phyloP scores from a whole-genome alignment of 805 yeast genomes.

The Starmerella scarabaei region DNA sequence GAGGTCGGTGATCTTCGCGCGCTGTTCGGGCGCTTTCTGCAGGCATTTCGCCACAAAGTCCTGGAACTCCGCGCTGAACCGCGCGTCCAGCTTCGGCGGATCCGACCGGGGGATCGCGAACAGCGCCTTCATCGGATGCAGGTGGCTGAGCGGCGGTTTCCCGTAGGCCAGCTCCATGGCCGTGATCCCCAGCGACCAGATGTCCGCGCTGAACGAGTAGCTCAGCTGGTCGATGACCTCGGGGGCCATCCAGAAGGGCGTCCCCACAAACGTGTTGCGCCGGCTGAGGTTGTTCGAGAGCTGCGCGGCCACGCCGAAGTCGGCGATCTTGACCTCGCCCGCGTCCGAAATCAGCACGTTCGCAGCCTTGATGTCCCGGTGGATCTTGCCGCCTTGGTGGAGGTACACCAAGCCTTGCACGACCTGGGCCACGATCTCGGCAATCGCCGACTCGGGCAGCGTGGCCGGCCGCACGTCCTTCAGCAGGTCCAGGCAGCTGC shows the following conservation, averaged over 20 bases:
- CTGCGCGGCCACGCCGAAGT: constrained; percentile 90
- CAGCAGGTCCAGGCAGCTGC: constrained; percentile 55
- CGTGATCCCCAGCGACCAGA: constrained; percentile 73
- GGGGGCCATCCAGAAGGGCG: constrained; percentile 96
- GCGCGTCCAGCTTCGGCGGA: constrained; percentile 32
- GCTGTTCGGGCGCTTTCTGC: constrained; percentile 48
- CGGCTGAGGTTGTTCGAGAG: constrained; percentile 44
- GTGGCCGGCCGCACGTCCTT: constrained; percentile 33
- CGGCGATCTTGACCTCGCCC: constrained; percentile 80
- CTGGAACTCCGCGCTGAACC: constrained; percentile 40
- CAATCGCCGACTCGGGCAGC: constrained; percentile 42
- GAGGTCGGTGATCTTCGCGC: constrained; percentile 54
- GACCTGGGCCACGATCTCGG: constrained; percentile 42
- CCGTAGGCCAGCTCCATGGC: constrained; percentile 61
- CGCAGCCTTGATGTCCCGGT: constrained; percentile 89
- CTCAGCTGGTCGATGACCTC: constrained; percentile 86
- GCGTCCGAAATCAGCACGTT: constrained; percentile 58
- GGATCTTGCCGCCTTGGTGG: constrained; percentile 63
- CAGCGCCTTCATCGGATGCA: constrained; percentile 42
- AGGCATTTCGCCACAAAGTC: constrained; percentile 62
- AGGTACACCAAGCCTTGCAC: constrained; percentile 50
- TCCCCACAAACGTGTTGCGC: constrained; percentile 35
- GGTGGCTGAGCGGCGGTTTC: constrained; percentile 51
- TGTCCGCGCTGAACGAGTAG: constrained; percentile 58
- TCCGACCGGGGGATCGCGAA: constrained; percentile 38